Conservation (phyloP, 495 filamentous ascomycete species). For the Polyplosphaeria fusca region DNA sequence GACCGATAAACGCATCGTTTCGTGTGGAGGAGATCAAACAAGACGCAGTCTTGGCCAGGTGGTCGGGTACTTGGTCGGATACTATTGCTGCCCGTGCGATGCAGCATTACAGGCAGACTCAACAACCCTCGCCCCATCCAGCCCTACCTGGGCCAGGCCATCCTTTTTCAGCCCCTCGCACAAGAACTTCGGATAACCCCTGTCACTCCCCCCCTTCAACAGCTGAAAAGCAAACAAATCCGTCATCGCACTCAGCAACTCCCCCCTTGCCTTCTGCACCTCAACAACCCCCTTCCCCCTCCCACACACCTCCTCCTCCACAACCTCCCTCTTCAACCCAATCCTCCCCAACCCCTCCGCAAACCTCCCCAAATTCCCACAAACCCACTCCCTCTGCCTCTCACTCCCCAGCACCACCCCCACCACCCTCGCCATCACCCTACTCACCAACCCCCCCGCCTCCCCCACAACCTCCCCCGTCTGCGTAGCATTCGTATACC, state of each 20-base stretch:
- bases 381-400: neutral
- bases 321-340: neutral
- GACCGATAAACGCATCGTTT: too few relatives aligned
- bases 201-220: conserved; percentile 1
- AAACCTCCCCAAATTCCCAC: conserved; percentile 1
- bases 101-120: neutral
- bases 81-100: too few relatives aligned
- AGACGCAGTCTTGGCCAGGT: too few relatives aligned
- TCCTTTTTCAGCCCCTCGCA: neutral
- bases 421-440: neutral
- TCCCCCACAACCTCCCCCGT: neutral
- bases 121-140: conserved; percentile 1
- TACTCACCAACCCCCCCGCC: neutral
- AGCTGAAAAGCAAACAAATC: conserved; percentile 3
- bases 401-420: neutral
- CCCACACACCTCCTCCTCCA: conserved; percentile 2
- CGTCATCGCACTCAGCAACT: neutral
- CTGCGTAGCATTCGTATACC: conserved; percentile 3
- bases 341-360: neutral
- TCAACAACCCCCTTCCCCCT: neutral
- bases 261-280: neutral
- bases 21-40: too few relatives aligned
- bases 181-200: neutral
- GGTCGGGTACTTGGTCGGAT: too few relatives aligned
- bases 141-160: neutral